Conservation (phyloP, 2,329 filamentous ascomycete species). For the Fusarium buxicola region DNA sequence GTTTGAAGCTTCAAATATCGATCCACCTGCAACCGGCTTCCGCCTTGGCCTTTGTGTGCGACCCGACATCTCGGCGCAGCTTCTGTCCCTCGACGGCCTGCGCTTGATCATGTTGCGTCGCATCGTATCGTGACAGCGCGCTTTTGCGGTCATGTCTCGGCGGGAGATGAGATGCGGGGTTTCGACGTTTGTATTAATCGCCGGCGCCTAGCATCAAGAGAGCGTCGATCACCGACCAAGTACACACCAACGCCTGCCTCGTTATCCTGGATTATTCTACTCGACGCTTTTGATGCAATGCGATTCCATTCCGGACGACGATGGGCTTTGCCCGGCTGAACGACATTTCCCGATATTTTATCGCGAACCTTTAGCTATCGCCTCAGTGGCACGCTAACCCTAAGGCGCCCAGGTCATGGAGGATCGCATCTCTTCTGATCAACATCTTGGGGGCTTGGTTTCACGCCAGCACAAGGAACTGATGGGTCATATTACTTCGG, state of each 20-base stretch:
- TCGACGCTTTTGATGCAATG: background rate
- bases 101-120: constrained; percentile 10
- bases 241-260: background rate
- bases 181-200: constrained; percentile 10
- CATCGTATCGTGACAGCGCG: constrained; percentile 5
- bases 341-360: background rate
- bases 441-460: background rate
- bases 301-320: background rate
- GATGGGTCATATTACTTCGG: background rate
- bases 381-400: background rate
- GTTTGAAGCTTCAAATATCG: constrained; percentile 22
- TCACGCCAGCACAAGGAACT: background rate
- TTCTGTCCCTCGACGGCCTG: constrained; percentile 14
- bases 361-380: background rate
- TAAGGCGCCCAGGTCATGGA: background rate
- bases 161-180: constrained; percentile 31
- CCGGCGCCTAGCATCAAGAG: constrained; percentile 1
- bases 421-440: background rate
- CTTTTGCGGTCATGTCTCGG: constrained; percentile 9
- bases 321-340: background rate
- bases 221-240: background rate
- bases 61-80: constrained; percentile 36
- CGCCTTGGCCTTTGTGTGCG: constrained; percentile 37
- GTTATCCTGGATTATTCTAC: background rate
- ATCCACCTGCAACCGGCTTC: constrained; percentile 13